phyloP scores from a whole-genome alignment of 139 green algal species.

The Trebouxia sp. region DNA sequence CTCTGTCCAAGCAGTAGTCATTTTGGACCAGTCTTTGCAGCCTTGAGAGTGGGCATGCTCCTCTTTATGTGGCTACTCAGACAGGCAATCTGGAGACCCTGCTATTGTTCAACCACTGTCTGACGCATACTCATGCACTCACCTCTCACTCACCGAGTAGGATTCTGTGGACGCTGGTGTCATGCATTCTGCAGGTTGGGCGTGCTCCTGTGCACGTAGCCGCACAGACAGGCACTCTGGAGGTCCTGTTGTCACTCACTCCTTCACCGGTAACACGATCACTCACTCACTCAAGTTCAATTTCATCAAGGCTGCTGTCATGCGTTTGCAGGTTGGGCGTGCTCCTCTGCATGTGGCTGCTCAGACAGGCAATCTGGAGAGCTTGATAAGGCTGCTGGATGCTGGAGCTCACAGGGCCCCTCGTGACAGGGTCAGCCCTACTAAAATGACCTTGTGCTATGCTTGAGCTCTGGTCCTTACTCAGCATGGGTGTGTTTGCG shows the following conservation, averaged over 20 bases:
- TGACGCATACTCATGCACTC: not conserved
- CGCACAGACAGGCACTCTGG: not conserved
- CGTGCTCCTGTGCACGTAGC: not conserved
- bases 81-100: not conserved
- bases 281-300: not conserved
- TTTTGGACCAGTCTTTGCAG: too few relatives aligned
- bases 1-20: too few relatives aligned
- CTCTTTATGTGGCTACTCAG: not conserved
- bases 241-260: not conserved
- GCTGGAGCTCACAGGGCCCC: constrained; percentile 24
- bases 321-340: not conserved
- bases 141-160: too few relatives aligned
- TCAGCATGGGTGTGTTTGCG: not conserved
- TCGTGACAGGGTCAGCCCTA: constrained; percentile 3
- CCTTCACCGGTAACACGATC: not conserved
- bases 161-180: not conserved
- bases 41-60: too few relatives aligned
- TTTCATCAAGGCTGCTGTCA: not conserved
- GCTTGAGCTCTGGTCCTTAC: not conserved
- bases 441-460: not conserved
- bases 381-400: constrained; percentile 24
- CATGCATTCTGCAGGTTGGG: not conserved
- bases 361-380: constrained; percentile 7
- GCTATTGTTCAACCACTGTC: not conserved
- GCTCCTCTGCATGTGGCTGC: constrained; percentile 21